Evolutionary conservation across 106 monocot genomes (phyloP).

Genomic region (Dendrobium catenatum): DNA sequence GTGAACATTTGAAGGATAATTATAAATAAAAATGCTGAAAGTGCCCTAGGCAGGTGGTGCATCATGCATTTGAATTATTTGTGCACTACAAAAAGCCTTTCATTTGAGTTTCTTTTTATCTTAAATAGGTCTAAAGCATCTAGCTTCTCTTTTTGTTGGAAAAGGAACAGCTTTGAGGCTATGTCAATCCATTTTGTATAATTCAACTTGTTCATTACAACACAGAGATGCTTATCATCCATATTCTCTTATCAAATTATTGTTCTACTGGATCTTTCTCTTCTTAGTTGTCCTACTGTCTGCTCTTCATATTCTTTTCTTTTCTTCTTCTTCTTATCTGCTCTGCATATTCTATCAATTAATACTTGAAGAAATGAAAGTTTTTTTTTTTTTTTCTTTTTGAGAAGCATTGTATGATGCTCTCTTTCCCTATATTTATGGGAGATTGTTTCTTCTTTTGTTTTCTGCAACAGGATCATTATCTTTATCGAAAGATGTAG

Average conservation of each 20-base stretch:
- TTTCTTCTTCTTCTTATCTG: neutral
- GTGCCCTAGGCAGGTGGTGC: neutral
- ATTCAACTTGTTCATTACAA: neutral
- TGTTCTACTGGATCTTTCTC: neutral
- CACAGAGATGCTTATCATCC: neutral
- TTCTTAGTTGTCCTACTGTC: neutral
- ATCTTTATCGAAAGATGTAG: slow-evolving; percentile 32
- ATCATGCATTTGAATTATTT: too few species aligned
- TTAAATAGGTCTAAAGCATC: neutral
- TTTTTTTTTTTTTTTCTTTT: neutral
- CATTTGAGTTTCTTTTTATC: too few species aligned
- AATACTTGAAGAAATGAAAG: neutral
- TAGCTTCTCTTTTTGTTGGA: neutral
- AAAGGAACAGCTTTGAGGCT: too few species aligned
- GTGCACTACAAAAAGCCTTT: too few species aligned
- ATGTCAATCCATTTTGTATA: neutral
- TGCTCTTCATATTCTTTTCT: neutral
- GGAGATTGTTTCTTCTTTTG: neutral
- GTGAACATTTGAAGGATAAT: neutral
- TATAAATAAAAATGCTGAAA: neutral
- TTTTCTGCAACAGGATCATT: slow-evolving; percentile 28
- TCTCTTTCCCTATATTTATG: neutral
- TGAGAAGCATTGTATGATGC: neutral
- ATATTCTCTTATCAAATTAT: neutral
- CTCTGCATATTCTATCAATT: neutral